These are phyloP conservation scores for Fraxinus americana DNA, from an alignment of 257 asterid species.

Conservation along the genomic window DNA sequence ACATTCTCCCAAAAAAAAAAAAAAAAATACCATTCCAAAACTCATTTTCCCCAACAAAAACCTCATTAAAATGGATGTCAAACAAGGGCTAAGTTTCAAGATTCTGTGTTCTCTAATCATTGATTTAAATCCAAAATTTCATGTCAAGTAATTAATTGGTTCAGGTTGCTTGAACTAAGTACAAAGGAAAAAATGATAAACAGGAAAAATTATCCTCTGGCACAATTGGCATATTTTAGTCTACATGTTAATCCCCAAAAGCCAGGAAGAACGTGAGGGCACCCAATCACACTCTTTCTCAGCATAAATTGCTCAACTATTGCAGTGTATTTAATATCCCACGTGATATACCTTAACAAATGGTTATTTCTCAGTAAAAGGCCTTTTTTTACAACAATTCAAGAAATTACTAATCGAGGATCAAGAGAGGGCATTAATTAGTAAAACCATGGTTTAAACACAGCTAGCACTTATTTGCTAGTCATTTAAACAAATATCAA, in stretches of 20 bases:
- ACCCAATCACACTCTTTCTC: not conserved
- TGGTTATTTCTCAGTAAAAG: not conserved
- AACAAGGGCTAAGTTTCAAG: not conserved
- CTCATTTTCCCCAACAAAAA: too few species aligned
- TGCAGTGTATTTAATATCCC: not conserved
- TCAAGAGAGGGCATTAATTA: not conserved
- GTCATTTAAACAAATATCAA: not conserved
- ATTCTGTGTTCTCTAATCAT: not conserved
- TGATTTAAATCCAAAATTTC: not conserved
- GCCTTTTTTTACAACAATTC: not conserved
- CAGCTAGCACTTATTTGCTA: not conserved
- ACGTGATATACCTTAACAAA: not conserved
- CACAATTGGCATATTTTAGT: not conserved
- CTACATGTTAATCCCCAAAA: not conserved
- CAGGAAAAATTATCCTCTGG: not conserved
- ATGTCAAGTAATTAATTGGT: not conserved
- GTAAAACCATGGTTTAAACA: not conserved
- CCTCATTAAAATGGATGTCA: too few species aligned
- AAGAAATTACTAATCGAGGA: not conserved
- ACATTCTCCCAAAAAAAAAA: too few species aligned
- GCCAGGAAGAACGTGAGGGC: not conserved
- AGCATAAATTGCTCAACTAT: not conserved
- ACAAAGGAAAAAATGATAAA: not conserved
- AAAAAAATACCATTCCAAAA: too few species aligned
- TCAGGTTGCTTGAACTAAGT: not conserved